These are phyloP conservation scores for Reticulascus tulasneorum DNA, from an alignment of 2,329 filamentous ascomycete species.

Conservation along the genomic window DNA sequence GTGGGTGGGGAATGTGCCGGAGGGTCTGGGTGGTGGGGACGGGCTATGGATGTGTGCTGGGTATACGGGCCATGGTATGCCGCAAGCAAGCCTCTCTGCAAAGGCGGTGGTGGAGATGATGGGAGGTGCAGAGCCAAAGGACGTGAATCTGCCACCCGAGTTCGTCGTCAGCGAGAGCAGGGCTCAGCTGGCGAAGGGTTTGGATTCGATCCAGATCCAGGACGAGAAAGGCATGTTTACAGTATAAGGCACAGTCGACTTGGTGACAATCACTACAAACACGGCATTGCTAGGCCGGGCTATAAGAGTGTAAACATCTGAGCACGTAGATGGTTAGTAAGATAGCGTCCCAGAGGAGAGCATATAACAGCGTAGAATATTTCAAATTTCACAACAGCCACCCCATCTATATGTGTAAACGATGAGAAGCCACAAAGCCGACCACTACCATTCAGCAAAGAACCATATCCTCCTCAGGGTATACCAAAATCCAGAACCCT, in stretches of 20 bases:
- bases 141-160: conserved; percentile 39
- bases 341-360: too few species aligned
- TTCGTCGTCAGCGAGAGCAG: conserved; percentile 33
- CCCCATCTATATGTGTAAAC: not conserved
- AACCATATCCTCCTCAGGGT: too few species aligned
- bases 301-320: too few species aligned
- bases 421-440: not conserved
- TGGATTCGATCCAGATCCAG: conserved; percentile 11
- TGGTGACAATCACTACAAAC: too few species aligned
- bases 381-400: not conserved
- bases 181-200: conserved; percentile 14
- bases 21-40: conserved; percentile 40
- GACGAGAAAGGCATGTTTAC: conserved; percentile 15
- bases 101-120: conserved; percentile 61
- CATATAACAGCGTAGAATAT: not conserved
- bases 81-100: conserved; percentile 64
- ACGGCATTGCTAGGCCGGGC: too few species aligned
- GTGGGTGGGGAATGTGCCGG: conserved; percentile 67
- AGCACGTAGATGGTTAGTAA: too few species aligned
- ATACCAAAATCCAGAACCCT: too few species aligned
- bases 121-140: conserved; percentile 31
- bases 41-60: conserved; percentile 63
- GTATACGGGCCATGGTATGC: conserved; percentile 76
- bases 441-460: too few species aligned
- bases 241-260: too few species aligned